These are phyloP conservation scores for Suillus cothurnatus DNA, from an alignment of 768 basidiomycete genomes.

Conservation along the genomic window DNA sequence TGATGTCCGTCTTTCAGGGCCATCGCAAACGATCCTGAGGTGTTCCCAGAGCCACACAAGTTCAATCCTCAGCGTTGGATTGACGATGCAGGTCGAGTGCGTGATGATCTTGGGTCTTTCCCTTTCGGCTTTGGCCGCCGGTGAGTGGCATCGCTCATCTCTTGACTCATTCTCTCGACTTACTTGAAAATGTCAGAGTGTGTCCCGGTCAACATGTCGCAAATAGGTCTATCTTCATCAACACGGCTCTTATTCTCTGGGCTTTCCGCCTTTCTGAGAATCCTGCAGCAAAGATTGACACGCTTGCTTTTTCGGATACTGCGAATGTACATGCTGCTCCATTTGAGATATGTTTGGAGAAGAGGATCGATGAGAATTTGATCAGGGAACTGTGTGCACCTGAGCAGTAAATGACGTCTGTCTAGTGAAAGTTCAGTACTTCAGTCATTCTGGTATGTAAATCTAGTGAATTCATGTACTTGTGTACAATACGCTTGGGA, in stretches of 20 bases:
- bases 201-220: slow-evolving; percentile 56
- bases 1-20: slow-evolving; percentile 17
- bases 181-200: slow-evolving; percentile 34
- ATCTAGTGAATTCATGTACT: no score
- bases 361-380: slow-evolving; percentile 30
- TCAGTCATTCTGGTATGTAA: no score
- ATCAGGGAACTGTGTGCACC: slow-evolving; percentile 3
- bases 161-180: background rate
- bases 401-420: background rate
- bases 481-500: no score
- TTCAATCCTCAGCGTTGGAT: no score
- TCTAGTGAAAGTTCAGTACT: no score
- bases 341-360: slow-evolving; percentile 56
- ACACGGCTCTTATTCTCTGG: slow-evolving; percentile 63
- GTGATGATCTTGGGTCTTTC: slow-evolving; percentile 32
- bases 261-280: slow-evolving; percentile 56
- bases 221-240: slow-evolving; percentile 56
- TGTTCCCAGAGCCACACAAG: no score
- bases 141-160: slow-evolving; percentile 16
- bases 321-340: slow-evolving; percentile 60
- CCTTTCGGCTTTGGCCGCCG: slow-evolving; percentile 40
- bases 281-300: slow-evolving; percentile 55
- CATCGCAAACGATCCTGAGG: no score
- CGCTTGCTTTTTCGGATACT: slow-evolving; percentile 58
- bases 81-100: slow-evolving; percentile 22